phyloP scores from a whole-genome alignment of 2,329 filamentous ascomycete genomes.

The Botrytis aclada region DNA sequence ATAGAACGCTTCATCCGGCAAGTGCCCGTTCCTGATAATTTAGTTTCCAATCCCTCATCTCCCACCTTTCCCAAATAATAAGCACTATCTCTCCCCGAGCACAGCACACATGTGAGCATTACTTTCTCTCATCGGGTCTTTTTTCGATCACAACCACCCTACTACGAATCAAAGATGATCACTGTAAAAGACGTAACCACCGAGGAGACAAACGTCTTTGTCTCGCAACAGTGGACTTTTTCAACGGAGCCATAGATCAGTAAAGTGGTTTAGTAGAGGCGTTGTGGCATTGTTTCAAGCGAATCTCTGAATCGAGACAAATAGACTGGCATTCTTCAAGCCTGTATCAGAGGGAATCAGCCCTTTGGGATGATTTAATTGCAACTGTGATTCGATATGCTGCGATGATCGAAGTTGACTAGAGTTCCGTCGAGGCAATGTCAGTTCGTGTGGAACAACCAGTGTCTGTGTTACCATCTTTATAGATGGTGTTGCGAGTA shows the following conservation, averaged over 20 bases:
- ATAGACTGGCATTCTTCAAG: too few species aligned
- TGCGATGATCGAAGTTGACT: not conserved
- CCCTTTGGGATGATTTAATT: not conserved
- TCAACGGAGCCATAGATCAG: too few species aligned
- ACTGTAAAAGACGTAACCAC: not conserved
- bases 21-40: not conserved
- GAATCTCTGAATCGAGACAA: too few species aligned
- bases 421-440: not conserved
- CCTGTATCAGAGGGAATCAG: not conserved
- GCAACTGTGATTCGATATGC: not conserved
- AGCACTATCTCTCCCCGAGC: not conserved
- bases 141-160: not conserved
- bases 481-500: not conserved
- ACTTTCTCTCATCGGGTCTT: not conserved
- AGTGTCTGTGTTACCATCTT: not conserved
- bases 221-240: too few species aligned
- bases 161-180: not conserved
- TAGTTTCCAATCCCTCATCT: too few species aligned
- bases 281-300: too few species aligned
- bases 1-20: not conserved
- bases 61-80: too few species aligned
- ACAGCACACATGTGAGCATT: not conserved
- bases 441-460: not conserved
- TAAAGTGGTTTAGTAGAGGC: too few species aligned
- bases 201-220: too few species aligned